A percentile compares a stretch with the other conserved stretches of the same genome.
phyloP scores from a whole-genome alignment of 495 filamentous ascomycete genomes.

The Acidomyces sp. region DNA sequence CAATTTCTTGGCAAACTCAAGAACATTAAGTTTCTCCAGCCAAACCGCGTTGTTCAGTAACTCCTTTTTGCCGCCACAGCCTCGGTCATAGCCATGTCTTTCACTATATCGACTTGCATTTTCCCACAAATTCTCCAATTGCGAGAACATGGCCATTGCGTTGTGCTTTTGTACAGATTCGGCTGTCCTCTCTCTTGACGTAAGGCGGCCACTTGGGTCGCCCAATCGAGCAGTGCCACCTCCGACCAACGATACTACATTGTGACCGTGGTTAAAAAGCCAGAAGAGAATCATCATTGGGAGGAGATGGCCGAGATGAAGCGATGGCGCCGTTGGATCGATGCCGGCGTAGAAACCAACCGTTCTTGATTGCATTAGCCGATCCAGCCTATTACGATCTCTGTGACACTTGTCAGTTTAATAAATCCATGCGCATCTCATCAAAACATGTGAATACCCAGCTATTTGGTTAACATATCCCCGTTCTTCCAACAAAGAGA shows the following conservation, averaged over 20 bases:
- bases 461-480: constrained; percentile 68
- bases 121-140: constrained; percentile 63
- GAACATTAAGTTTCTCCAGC: constrained; percentile 49
- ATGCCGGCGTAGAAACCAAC: constrained; percentile 78
- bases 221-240: constrained; percentile 77
- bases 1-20: constrained; percentile 59
- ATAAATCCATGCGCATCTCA: constrained; percentile 1
- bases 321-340: constrained; percentile 79
- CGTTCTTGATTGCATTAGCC: constrained; percentile 53
- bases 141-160: constrained; percentile 62
- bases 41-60: constrained; percentile 42
- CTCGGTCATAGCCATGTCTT: constrained; percentile 41
- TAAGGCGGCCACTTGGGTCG: constrained; percentile 68
- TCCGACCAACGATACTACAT: constrained; percentile 62
- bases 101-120: constrained; percentile 52
- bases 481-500: constrained; percentile 61
- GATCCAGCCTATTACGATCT: constrained; percentile 51
- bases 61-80: constrained; percentile 1
- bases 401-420: constrained; percentile 25
- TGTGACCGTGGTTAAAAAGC: constrained; percentile 76
- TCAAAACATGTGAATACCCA: constrained; percentile 44
- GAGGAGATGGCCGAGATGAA: constrained; percentile 86
- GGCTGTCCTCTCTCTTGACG: constrained; percentile 47
- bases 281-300: constrained; percentile 91
- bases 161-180: constrained; percentile 49